Evolutionary conservation across 2,329 filamentous ascomycete species (phyloP).

Genomic region (Hirsutella rhossiliensis): DNA sequence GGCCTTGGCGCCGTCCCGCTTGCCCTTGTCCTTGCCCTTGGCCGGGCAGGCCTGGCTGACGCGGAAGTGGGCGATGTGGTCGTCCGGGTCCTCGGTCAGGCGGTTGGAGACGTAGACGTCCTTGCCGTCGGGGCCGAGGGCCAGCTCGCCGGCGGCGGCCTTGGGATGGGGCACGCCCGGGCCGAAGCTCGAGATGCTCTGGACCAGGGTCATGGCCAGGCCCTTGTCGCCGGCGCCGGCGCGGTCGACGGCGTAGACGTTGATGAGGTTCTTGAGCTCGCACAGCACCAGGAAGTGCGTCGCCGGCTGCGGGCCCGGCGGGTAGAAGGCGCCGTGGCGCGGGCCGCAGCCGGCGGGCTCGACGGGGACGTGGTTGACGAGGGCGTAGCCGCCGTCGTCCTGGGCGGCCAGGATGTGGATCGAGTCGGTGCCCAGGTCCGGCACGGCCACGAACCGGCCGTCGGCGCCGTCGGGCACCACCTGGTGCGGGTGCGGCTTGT

Average conservation of each 20-base stretch:
- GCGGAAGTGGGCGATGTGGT: constrained; percentile 35
- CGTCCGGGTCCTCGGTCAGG: constrained; percentile 28
- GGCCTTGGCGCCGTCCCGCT: constrained; percentile 1
- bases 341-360: constrained; percentile 30
- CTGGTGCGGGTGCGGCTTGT: constrained; percentile 31
- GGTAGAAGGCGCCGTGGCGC: constrained; percentile 37
- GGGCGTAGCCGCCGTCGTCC: constrained; percentile 26
- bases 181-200: constrained; percentile 29
- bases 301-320: constrained; percentile 16
- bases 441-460: constrained; percentile 34
- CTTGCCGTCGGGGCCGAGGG: constrained; percentile 25
- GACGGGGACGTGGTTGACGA: constrained; percentile 22
- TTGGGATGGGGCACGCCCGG: constrained; percentile 15
- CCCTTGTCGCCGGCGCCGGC: constrained; percentile 14
- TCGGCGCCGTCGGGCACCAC: constrained; percentile 29
- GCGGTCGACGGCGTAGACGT: constrained; percentile 30
- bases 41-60: constrained; percentile 10
- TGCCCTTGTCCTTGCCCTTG: not conserved
- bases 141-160: constrained; percentile 33
- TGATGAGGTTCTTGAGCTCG: constrained; percentile 32
- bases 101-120: constrained; percentile 41
- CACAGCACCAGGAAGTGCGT: constrained; percentile 35
- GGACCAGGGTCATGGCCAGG: constrained; percentile 22
- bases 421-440: constrained; percentile 37
- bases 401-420: constrained; percentile 31